Conservation (phyloP, 2,329 filamentous ascomycete genomes). For the Xylaria sp. region DNA sequence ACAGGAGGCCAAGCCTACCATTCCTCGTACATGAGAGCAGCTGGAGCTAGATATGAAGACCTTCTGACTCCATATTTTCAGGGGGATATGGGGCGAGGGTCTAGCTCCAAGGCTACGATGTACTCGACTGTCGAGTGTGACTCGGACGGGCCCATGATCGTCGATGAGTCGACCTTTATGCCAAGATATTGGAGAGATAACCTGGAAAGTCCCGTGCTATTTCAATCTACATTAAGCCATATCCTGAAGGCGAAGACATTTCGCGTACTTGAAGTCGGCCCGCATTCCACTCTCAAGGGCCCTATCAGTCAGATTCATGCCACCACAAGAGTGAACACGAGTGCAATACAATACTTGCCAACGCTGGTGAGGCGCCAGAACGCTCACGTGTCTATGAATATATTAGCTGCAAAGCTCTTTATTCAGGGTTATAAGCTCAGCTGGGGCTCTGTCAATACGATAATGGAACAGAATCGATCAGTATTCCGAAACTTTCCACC, state of each 20-base stretch:
- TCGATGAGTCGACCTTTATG: background rate
- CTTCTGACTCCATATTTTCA: too few relatives aligned
- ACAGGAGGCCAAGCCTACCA: too few relatives aligned
- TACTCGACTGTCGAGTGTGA: background rate
- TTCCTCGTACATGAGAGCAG: too few relatives aligned
- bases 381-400: background rate
- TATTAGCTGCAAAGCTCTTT: too few relatives aligned
- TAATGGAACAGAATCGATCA: too few relatives aligned
- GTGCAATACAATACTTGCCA: background rate
- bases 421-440: background rate
- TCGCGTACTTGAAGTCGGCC: slow-evolving; percentile 39
- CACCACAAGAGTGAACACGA: background rate
- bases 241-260: background rate
- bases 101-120: background rate
- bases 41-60: too few relatives aligned
- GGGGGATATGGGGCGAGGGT: too few relatives aligned
- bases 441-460: background rate
- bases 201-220: slow-evolving; percentile 3
- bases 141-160: background rate
- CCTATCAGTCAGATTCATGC: slow-evolving; percentile 44
- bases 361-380: background rate
- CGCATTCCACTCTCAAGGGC: slow-evolving; percentile 51
- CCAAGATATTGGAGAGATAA: slow-evolving; percentile 25
- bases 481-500: background rate
- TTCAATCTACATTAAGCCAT: background rate